These are phyloP conservation scores for Wickerhamia fluorescens DNA, from an alignment of 805 yeast species.

Conservation along the genomic window DNA sequence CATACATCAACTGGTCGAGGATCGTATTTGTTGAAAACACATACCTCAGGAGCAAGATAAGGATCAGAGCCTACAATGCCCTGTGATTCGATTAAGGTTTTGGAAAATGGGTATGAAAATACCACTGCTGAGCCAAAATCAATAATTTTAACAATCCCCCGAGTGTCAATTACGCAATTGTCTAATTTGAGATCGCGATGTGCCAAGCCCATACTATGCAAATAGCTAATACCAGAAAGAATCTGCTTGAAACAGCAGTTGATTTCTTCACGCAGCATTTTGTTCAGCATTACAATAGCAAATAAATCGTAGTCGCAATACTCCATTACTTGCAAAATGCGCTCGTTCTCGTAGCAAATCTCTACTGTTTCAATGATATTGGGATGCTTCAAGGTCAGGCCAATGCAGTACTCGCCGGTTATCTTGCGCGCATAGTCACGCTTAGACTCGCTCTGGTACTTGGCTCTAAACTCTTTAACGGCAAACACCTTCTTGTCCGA, in stretches of 20 bases:
- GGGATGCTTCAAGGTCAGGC: slow-evolving; percentile 82
- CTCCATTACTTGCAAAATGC: slow-evolving; percentile 89
- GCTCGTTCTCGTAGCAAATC: slow-evolving; percentile 80
- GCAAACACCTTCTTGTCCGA: slow-evolving; percentile 74
- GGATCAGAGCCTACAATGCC: slow-evolving; percentile 90
- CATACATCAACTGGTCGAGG: slow-evolving; percentile 93
- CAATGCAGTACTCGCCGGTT: slow-evolving; percentile 91
- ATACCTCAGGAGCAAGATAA: slow-evolving; percentile 86
- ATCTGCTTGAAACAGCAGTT: slow-evolving; percentile 89
- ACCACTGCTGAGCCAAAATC: slow-evolving; percentile 95
- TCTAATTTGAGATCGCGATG: slow-evolving; percentile 90
- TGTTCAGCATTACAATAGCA: slow-evolving; percentile 90
- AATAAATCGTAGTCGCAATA: slow-evolving; percentile 89
- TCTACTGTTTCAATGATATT: slow-evolving; percentile 89
- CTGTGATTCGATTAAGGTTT: slow-evolving; percentile 62
- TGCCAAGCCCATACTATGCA: slow-evolving; percentile 80
- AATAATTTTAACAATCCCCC: slow-evolving; percentile 83
- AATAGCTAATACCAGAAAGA: slow-evolving; percentile 69
- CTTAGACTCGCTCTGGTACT: slow-evolving; percentile 63
- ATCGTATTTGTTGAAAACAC: slow-evolving; percentile 74
- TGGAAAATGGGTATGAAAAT: slow-evolving; percentile 78
- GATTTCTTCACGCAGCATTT: slow-evolving; percentile 73
- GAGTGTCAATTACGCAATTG: slow-evolving; percentile 77
- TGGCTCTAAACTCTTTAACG: slow-evolving; percentile 83
- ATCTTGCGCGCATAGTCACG: slow-evolving; percentile 88